These are phyloP conservation scores for Madurella mycetomatis DNA, from an alignment of 2,329 filamentous ascomycete species.

Conservation along the genomic window DNA sequence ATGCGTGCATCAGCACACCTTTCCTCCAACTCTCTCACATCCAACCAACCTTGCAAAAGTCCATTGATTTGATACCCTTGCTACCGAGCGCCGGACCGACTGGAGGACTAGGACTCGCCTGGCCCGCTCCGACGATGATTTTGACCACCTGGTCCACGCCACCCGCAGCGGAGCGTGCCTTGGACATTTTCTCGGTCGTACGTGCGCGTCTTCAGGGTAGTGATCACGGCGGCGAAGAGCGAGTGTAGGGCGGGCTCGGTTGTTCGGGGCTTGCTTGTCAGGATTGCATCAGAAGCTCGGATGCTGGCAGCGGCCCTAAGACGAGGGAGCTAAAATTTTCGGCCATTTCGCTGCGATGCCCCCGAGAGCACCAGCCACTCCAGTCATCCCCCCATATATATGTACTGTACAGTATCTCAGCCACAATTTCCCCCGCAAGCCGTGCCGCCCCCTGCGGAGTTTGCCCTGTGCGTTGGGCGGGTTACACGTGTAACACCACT, in stretches of 20 bases:
- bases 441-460: not conserved
- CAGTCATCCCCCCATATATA: too few species aligned
- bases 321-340: constrained; percentile 14
- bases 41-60: constrained; percentile 85
- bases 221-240: not conserved
- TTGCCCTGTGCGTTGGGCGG: constrained; percentile 1
- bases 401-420: not conserved
- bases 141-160: constrained; percentile 77
- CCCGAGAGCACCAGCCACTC: constrained; percentile 14
- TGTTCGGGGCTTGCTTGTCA: not conserved
- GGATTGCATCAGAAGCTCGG: not conserved
- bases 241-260: not conserved
- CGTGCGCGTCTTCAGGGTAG: constrained; percentile 9
- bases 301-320: too few species aligned
- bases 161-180: constrained; percentile 38
- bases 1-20: not conserved
- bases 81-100: constrained; percentile 94
- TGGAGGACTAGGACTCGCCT: constrained; percentile 90
- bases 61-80: constrained; percentile 98
- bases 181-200: constrained; percentile 44
- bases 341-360: not conserved
- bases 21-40: not conserved
- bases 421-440: not conserved
- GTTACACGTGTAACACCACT: constrained; percentile 12
- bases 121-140: constrained; percentile 92